Evolutionary conservation across 352 stramenopile species (phyloP), one percentile per base, ranked within the genome.

Genomic region (Achlya hypogyna): DNA sequence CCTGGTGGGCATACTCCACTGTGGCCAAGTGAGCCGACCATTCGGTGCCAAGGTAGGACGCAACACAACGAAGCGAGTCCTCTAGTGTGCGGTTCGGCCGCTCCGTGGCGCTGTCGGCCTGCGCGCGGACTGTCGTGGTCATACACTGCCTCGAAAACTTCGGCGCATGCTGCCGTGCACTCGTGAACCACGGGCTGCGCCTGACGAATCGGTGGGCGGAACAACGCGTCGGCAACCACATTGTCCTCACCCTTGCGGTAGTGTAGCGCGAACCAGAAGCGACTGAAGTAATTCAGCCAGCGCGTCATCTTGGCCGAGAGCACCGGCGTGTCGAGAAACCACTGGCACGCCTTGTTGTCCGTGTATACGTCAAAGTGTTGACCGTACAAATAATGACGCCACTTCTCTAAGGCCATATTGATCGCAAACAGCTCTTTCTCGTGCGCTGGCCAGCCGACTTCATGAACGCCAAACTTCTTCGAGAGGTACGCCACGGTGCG

Each of bases 401-500:
- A 71, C 51, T 74, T 74, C 31, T 47, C 53, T 4, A 74, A 35
- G 9, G 60, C 63, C 49, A 51, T 28, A 43, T 58, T 74, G 49
- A 72, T 74, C 8, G 70, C 70, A 35, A 56, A 70, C 32, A 72
- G 40, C 43, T 72, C 49, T 49, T 74, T 53, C 29, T 64, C 64
- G 54, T 72, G 53, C 3, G 69, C 29, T 40, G 53, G 56, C 64
- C 69, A 72, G 65, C 43, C 54, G 34, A 18, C 2, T 27, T 66
- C 63, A 49, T 58, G 42, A n/a, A 14, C 28, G 2, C 67, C 52
- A 5, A 73, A 59, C 28, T 70, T 72, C 67, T 75, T 64, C 49
- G 43, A 69, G 31, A 65, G 69, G 45, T 74, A 80, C 0, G 71
- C 71, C 4, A 79, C 63, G 0, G 71, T 62, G 29, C 71, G 73